Conservation (phyloP, 2,329 filamentous ascomycete species). For the Neonectria coccinea region DNA sequence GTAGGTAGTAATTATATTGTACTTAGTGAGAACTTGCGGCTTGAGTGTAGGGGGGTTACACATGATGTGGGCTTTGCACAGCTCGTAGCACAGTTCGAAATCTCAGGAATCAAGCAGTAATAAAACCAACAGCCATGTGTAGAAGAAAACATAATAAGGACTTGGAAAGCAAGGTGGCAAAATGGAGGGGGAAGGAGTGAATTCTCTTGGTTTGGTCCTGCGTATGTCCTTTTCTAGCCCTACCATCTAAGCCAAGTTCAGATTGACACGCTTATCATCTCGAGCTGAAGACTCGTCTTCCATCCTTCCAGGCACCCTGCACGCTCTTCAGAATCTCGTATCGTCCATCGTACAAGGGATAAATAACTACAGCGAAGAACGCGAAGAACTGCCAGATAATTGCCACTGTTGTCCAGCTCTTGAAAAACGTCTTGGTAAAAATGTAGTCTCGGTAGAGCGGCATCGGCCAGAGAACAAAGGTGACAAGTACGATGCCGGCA, state of each 20-base stretch:
- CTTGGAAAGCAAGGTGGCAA: no score
- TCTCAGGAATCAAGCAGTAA: no score
- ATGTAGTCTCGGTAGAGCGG: slow-evolving; percentile 21
- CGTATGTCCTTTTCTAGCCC: no score
- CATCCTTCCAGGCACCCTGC: background rate
- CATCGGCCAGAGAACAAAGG: slow-evolving; percentile 26
- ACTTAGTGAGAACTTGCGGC: no score
- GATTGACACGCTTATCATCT: background rate
- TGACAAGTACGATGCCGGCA: slow-evolving; percentile 11
- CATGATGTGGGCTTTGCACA: no score
- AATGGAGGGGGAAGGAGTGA: background rate
- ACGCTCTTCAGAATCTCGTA: slow-evolving; percentile 24
- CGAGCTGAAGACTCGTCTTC: background rate
- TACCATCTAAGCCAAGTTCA: background rate
- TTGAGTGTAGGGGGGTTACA: no score
- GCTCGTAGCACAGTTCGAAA: no score
- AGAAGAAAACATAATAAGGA: no score
- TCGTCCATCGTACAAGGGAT: slow-evolving; percentile 19
- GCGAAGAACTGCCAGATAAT: slow-evolving; percentile 28
- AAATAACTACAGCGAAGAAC: slow-evolving; percentile 20
- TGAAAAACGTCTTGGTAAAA: slow-evolving; percentile 22
- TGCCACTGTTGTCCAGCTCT: slow-evolving; percentile 20
- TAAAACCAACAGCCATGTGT: no score
- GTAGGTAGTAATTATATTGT: no score
- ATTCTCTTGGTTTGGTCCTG: no score